These are phyloP conservation scores for Metarhizium robertsii DNA, from an alignment of 2,329 filamentous ascomycete genomes.

Conservation along the genomic window DNA sequence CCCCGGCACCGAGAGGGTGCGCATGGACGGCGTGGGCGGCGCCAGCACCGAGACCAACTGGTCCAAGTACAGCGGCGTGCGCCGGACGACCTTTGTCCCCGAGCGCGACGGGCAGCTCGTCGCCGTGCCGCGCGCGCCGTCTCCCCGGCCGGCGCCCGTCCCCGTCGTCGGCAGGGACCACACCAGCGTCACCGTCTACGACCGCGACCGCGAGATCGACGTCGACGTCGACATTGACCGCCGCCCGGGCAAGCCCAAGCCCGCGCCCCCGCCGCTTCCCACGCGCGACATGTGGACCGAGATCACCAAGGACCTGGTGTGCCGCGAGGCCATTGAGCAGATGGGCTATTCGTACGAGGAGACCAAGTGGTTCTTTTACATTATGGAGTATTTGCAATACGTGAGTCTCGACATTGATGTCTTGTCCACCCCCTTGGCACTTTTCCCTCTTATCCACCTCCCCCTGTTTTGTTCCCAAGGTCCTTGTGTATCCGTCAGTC, in stretches of 20 bases:
- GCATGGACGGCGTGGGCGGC: constrained; percentile 70
- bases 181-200: constrained; percentile 37
- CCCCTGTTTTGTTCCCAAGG: too few relatives aligned
- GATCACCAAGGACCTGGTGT: constrained; percentile 86
- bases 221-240: constrained; percentile 48
- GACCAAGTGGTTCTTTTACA: constrained; percentile 81
- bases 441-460: too few relatives aligned
- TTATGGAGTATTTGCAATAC: constrained; percentile 81
- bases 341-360: constrained; percentile 85
- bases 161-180: constrained; percentile 23
- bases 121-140: constrained; percentile 14
- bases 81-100: constrained; percentile 63
- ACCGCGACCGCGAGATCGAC: constrained; percentile 38
- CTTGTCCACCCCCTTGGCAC: too few relatives aligned
- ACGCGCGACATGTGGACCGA: constrained; percentile 83
- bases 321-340: constrained; percentile 76
- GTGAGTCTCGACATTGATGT: constrained; percentile 42
- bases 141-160: constrained; percentile 8
- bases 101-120: constrained; percentile 45
- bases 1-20: constrained; percentile 72
- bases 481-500: too few relatives aligned
- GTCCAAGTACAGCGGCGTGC: constrained; percentile 70
- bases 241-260: constrained; percentile 13
- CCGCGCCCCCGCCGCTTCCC: constrained; percentile 29
- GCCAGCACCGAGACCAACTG: constrained; percentile 69